phyloP scores from a whole-genome alignment of 2,329 filamentous ascomycete genomes.

The Rachicladosporium sp. region DNA sequence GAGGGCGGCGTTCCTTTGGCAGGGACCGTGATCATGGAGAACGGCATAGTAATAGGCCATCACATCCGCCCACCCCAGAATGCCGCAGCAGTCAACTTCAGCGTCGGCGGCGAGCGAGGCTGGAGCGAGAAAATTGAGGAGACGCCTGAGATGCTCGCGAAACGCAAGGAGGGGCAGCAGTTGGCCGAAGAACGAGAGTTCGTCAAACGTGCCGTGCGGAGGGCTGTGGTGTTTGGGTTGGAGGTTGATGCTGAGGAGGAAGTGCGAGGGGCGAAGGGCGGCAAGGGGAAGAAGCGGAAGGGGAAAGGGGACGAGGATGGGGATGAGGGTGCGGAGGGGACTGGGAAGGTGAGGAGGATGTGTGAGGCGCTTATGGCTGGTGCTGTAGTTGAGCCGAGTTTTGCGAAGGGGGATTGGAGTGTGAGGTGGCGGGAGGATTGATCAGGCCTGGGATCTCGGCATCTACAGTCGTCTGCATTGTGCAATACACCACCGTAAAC shows the following conservation, averaged over 20 bases:
- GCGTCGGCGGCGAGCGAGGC: slow-evolving; percentile 43
- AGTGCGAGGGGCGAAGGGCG: slow-evolving; percentile 8
- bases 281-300: slow-evolving; percentile 8
- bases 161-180: slow-evolving; percentile 38
- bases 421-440: slow-evolving; percentile 42
- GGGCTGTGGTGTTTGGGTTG: slow-evolving; percentile 46
- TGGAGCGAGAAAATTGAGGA: slow-evolving; percentile 41
- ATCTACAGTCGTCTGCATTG: no score
- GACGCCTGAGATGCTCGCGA: slow-evolving; percentile 39
- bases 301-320: slow-evolving; percentile 10
- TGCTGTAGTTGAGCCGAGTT: slow-evolving; percentile 46
- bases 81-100: slow-evolving; percentile 42
- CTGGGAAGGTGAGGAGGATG: slow-evolving; percentile 24
- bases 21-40: slow-evolving; percentile 10
- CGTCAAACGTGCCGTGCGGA: slow-evolving; percentile 50
- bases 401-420: slow-evolving; percentile 49
- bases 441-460: neutral
- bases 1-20: slow-evolving; percentile 1
- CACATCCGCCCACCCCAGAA: slow-evolving; percentile 27
- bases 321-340: slow-evolving; percentile 11
- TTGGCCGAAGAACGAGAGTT: slow-evolving; percentile 42
- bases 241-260: slow-evolving; percentile 12
- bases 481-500: no score
- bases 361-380: slow-evolving; percentile 50
- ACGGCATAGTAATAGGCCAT: slow-evolving; percentile 8